phyloP scores from a whole-genome alignment of 73 alveolate genomes.

The Symbiodinium natans region DNA sequence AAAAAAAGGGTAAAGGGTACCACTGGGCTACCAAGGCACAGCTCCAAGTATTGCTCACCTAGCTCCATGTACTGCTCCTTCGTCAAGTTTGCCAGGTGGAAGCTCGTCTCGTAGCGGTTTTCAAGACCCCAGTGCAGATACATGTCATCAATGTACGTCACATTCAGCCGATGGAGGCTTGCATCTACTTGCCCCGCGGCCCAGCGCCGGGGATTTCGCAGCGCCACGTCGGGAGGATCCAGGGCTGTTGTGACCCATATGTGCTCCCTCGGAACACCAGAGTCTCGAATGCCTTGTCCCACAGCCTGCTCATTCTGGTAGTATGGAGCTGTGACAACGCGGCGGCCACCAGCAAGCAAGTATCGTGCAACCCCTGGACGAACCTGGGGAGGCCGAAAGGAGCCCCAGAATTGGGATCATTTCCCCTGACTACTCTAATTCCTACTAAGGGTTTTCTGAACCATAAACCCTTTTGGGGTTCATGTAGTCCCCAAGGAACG shows the following conservation, averaged over 20 bases:
- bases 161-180: not conserved
- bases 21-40: no score
- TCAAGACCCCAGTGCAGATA: not conserved
- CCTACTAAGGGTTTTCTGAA: no score
- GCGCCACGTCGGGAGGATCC: not conserved
- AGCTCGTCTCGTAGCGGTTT: no score
- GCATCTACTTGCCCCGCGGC: not conserved
- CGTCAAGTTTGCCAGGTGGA: no score
- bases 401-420: no score
- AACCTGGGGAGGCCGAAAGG: no score
- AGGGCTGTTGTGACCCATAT: not conserved
- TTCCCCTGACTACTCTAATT: no score
- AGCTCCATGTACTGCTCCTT: not conserved
- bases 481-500: no score
- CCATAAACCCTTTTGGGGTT: no score
- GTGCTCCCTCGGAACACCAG: not conserved
- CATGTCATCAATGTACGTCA: not conserved
- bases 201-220: not conserved
- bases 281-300: not conserved
- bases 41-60: no score
- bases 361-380: not conserved
- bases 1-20: no score
- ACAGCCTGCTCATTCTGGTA: not conserved
- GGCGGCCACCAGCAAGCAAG: not conserved
- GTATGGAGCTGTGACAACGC: not conserved